A percentile compares a stretch with the other conserved stretches of the same genome.
These are phyloP conservation scores for Diutina ranongensis DNA, from an alignment of 1,139 yeast genomes.

Conservation along the genomic window DNA sequence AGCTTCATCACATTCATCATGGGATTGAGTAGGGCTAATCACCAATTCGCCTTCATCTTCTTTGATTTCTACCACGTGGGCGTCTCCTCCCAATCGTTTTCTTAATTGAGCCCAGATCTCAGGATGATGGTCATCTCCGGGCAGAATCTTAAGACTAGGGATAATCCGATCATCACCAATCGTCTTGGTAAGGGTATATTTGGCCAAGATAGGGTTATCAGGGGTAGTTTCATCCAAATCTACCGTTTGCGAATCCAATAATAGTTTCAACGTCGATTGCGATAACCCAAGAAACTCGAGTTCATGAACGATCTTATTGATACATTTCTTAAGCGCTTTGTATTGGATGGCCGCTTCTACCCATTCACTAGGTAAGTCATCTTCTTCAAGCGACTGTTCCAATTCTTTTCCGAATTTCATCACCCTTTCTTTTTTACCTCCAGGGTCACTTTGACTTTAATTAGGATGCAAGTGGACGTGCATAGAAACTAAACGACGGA, in stretches of 20 bases:
- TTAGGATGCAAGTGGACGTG: background rate
- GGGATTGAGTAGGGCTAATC: conserved; percentile 13
- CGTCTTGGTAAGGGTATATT: conserved; percentile 27
- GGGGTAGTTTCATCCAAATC: conserved; percentile 23
- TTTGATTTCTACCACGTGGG: conserved; percentile 14
- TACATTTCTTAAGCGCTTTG: conserved; percentile 56
- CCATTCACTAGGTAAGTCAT: conserved; percentile 61
- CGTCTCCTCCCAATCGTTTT: conserved; percentile 9
- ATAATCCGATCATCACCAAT: conserved; percentile 15
- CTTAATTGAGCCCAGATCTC: conserved; percentile 23
- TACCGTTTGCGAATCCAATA: conserved; percentile 25
- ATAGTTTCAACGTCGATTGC: conserved; percentile 32
- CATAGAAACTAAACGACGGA: background rate
- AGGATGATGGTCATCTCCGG: conserved; percentile 26
- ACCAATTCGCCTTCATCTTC: conserved; percentile 14
- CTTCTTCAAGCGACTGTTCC: conserved; percentile 49
- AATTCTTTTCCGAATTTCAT: conserved; percentile 72
- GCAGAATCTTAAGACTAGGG: conserved; percentile 28
- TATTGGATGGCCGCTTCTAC: conserved; percentile 58
- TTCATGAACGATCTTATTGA: conserved; percentile 51
- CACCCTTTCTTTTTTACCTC: too few species aligned
- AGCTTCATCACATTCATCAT: conserved; percentile 7
- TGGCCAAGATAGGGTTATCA: conserved; percentile 31
- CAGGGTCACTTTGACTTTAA: too few species aligned
- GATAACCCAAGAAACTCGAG: conserved; percentile 42